Evolutionary conservation across 805 yeast species (phyloP).

Genomic region (Schwanniomyces yamadae): DNA sequence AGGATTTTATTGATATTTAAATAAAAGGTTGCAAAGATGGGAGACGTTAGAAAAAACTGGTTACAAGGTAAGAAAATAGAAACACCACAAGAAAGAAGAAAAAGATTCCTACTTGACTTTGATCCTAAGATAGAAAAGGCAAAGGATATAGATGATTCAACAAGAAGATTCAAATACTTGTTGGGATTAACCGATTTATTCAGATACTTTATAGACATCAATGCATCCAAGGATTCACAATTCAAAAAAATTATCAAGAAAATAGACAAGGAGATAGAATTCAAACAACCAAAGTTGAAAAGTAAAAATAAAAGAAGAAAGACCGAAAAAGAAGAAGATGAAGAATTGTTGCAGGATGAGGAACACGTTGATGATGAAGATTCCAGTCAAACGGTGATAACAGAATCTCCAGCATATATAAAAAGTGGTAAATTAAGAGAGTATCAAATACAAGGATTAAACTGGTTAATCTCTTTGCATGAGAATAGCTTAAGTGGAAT

Average conservation of each 20-base stretch:
- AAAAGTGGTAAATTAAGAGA: slow-evolving; percentile 75
- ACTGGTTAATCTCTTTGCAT: slow-evolving; percentile 88
- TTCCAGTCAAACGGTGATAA: slow-evolving; percentile 59
- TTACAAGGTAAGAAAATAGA: slow-evolving; percentile 6
- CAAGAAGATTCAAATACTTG: slow-evolving; percentile 75
- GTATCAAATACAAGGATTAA: slow-evolving; percentile 91
- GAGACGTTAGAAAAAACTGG: no score
- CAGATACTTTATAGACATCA: slow-evolving; percentile 80
- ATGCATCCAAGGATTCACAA: slow-evolving; percentile 74
- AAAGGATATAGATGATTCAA: slow-evolving; percentile 59
- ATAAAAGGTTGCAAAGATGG: slow-evolving; percentile 11
- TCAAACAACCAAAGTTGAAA: slow-evolving; percentile 25
- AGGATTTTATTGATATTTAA: no score
- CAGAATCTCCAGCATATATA: slow-evolving; percentile 80
- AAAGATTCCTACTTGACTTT: slow-evolving; percentile 46
- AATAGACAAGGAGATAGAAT: slow-evolving; percentile 50
- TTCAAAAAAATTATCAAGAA: slow-evolving; percentile 61
- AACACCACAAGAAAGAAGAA: slow-evolving; percentile 35
- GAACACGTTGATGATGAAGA: slow-evolving; percentile 56
- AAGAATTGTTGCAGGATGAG: slow-evolving; percentile 83
- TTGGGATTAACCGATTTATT: slow-evolving; percentile 82
- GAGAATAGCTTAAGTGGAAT: slow-evolving; percentile 91
- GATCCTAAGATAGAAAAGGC: slow-evolving; percentile 60
- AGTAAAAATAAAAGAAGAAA: slow-evolving; percentile 54
- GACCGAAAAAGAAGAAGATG: slow-evolving; percentile 94